Conservation (phyloP, 2,329 filamentous ascomycete genomes). For the Fusarium xyrophilum region DNA sequence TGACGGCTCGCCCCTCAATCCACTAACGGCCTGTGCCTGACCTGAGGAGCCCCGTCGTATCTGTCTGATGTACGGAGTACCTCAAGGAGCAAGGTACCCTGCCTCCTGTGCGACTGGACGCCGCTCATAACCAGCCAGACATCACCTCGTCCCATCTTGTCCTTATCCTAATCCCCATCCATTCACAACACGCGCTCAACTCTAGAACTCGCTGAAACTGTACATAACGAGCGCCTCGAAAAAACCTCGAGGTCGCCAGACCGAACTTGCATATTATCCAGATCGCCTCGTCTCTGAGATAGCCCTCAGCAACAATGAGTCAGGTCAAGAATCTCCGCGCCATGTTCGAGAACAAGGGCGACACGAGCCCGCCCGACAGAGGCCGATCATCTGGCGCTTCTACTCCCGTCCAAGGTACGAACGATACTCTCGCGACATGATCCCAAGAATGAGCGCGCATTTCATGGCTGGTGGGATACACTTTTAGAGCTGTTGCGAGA, state of each 20-base stretch:
- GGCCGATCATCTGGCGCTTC: constrained; percentile 69
- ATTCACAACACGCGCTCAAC: constrained; percentile 20
- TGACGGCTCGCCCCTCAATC: constrained; percentile 25
- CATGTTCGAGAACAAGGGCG: constrained; percentile 79
- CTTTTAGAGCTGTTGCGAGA: constrained; percentile 11
- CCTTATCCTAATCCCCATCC: constrained; percentile 13
- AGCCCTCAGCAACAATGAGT: constrained; percentile 60
- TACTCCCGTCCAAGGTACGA: constrained; percentile 45
- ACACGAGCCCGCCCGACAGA: constrained; percentile 70
- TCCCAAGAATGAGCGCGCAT: constrained; percentile 10
- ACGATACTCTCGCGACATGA: constrained; percentile 9
- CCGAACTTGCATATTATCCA: constrained; percentile 37
- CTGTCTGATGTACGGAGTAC: constrained; percentile 33
- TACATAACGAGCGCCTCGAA: constrained; percentile 1
- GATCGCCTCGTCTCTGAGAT: constrained; percentile 14
- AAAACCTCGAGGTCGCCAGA: constrained; percentile 35
- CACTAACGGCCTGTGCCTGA: constrained; percentile 35
- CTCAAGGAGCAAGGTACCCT: constrained; percentile 26
- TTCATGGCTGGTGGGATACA: constrained; percentile 14
- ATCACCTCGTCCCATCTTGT: constrained; percentile 30
- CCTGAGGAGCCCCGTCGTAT: constrained; percentile 1
- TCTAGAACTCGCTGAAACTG: constrained; percentile 12
- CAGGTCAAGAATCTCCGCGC: constrained; percentile 78
- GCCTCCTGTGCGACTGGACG: constrained; percentile 23
- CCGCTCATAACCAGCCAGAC: constrained; percentile 35